A percentile compares a stretch with the other conserved stretches of the same genome.
These are phyloP conservation scores for Penicillium soppii DNA, from an alignment of 495 filamentous ascomycete species.

Conservation along the genomic window DNA sequence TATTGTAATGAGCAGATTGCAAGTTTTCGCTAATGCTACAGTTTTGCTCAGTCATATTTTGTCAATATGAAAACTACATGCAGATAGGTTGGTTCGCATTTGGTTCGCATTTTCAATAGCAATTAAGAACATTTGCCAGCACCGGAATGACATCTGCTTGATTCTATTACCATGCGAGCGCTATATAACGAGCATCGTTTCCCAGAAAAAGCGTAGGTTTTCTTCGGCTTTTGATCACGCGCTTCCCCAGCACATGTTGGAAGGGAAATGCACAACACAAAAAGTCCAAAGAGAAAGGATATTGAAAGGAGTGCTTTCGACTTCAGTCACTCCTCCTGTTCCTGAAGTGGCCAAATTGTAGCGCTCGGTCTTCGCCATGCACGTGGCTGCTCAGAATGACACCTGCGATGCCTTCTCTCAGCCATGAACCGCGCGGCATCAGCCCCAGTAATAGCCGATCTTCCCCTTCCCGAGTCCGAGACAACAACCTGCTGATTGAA, in stretches of 20 bases:
- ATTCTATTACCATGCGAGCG: no score
- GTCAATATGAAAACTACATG: neutral
- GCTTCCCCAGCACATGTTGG: no score
- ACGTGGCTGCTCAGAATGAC: conserved; percentile 45
- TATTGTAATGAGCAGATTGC: conserved; percentile 4
- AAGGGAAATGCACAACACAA: no score
- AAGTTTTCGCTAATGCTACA: neutral
- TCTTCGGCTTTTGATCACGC: no score
- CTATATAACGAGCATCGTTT: no score
- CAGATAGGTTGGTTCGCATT: no score
- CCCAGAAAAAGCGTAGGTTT: no score
- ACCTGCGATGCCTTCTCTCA: conserved; percentile 36
- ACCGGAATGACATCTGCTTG: no score
- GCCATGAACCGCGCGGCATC: conserved; percentile 11
- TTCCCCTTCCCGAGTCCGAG: conserved; percentile 2
- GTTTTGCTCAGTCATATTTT: no score
- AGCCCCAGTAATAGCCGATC: neutral
- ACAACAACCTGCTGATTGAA: conserved; percentile 12
- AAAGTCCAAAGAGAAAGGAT: neutral
- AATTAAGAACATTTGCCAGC: no score
- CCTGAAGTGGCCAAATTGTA: conserved; percentile 39
- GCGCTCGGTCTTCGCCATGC: conserved; percentile 42
- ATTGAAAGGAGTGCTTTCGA: neutral
- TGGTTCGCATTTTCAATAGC: no score
- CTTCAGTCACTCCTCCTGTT: conserved; percentile 18